These are phyloP conservation scores for Daedaleopsis sinensis DNA, from an alignment of 768 basidiomycete species.

Conservation along the genomic window DNA sequence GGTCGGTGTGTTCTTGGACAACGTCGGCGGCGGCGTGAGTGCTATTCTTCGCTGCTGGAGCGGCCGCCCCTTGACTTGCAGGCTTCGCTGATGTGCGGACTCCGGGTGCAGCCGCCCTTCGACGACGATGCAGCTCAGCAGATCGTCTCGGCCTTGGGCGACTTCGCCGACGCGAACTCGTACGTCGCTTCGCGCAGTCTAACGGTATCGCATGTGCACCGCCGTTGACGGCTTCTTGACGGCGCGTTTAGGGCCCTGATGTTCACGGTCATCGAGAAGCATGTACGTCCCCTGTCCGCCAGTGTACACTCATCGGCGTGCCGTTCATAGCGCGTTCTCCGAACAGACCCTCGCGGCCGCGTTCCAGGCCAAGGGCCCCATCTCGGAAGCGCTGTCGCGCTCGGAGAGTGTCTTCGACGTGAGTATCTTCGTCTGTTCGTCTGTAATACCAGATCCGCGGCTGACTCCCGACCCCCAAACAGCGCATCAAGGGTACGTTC, in stretches of 20 bases:
- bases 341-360: background rate
- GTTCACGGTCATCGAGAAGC: background rate
- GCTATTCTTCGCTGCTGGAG: no score
- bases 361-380: background rate
- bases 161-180: background rate
- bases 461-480: no score
- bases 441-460: no score
- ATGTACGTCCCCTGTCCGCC: background rate
- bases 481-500: background rate
- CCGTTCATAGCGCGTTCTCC: background rate
- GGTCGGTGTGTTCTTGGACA: background rate
- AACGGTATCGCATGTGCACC: background rate
- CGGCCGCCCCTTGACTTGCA: no score
- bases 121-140: background rate
- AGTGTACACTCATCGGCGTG: background rate
- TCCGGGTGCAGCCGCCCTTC: background rate
- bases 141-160: background rate
- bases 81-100: background rate
- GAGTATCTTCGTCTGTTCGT: background rate
- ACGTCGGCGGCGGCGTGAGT: background rate
- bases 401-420: background rate
- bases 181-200: background rate
- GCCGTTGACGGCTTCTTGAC: background rate
- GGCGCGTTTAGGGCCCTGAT: background rate
- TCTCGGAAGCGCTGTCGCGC: background rate